Conservation (phyloP, 768 basidiomycete species). For the Rhizopogon roseolus region DNA sequence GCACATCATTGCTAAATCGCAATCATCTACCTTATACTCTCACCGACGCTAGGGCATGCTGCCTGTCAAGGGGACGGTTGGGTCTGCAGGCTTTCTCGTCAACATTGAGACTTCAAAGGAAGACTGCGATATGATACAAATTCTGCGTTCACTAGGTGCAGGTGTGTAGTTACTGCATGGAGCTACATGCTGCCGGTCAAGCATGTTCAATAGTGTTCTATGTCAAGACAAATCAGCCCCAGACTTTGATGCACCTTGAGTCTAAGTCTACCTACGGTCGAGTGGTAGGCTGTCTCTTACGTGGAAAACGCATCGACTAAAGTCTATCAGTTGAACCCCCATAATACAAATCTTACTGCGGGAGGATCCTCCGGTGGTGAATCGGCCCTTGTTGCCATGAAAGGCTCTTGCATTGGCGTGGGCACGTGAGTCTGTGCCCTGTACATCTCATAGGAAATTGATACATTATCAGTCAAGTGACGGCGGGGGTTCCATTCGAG, state of each 20-base stretch:
- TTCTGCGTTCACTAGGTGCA: conserved; percentile 38
- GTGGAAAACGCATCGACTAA: background rate
- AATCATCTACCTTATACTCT: background rate
- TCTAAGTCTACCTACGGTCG: conserved; percentile 29
- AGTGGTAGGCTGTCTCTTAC: conserved; percentile 11
- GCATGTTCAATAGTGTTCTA: conserved; percentile 30
- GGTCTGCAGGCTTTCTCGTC: conserved; percentile 30
- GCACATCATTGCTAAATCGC: background rate
- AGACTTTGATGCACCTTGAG: conserved; percentile 37
- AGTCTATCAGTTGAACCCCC: conserved; percentile 34
- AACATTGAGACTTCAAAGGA: conserved; percentile 19
- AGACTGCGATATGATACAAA: conserved; percentile 25
- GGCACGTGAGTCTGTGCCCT: conserved; percentile 28
- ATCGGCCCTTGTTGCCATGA: conserved; percentile 40
- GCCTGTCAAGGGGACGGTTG: conserved; percentile 35
- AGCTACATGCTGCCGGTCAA: conserved; percentile 3
- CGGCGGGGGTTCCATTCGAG: conserved; percentile 35
- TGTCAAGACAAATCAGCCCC: conserved; percentile 39
- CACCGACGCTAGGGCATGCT: conserved; percentile 29
- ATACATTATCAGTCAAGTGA: conserved; percentile 10
- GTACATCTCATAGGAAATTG: background rate
- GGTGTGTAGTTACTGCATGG: conserved; percentile 16
- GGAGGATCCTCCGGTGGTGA: conserved; percentile 57
- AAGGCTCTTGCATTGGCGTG: conserved; percentile 40
- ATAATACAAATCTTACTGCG: conserved; percentile 36